phyloP scores from a whole-genome alignment of 1,284 basidiomycete genomes.

The Dichomitus squalens region DNA sequence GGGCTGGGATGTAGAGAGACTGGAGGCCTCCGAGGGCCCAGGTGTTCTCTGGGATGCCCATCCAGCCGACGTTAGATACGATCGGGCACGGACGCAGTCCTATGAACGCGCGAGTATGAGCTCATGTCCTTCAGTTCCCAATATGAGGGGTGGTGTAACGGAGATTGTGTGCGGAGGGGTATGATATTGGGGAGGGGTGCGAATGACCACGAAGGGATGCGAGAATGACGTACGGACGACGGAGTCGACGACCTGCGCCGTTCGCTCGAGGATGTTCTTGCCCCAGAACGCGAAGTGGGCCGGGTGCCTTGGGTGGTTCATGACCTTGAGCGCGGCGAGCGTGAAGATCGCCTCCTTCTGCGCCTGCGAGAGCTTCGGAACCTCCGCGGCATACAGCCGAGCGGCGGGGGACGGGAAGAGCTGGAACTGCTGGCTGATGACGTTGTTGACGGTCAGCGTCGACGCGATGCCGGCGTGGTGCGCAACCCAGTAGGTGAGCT shows the following conservation, averaged over 20 bases:
- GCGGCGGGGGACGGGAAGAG: constrained; percentile 17
- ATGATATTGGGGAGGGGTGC: too few relatives aligned
- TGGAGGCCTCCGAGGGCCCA: constrained; percentile 26
- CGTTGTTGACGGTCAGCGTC: constrained; percentile 14
- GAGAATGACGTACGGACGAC: constrained; percentile 25
- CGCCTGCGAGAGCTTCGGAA: constrained; percentile 17
- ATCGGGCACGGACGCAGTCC: constrained; percentile 28
- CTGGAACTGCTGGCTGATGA: constrained; percentile 19
- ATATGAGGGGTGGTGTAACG: background rate
- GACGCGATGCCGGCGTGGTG: constrained; percentile 20
- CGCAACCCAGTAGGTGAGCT: constrained; percentile 16
- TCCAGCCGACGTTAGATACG: constrained; percentile 25
- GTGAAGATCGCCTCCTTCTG: constrained; percentile 26
- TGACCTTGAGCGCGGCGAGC: constrained; percentile 30
- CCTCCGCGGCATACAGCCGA: constrained; percentile 13
- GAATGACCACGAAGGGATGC: background rate
- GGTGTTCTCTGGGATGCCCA: constrained; percentile 23
- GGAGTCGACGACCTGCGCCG: constrained; percentile 25
- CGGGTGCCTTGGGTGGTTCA: constrained; percentile 24
- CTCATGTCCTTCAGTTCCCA: background rate
- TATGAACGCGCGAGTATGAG: constrained; percentile 2
- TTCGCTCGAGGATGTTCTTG: constrained; percentile 19
- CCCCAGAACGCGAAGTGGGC: constrained; percentile 31
- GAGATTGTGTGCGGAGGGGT: background rate
- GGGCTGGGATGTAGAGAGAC: constrained; percentile 13